phyloP scores from a whole-genome alignment of 352 stramenopile genomes.

The Blastocystis sp. region DNA sequence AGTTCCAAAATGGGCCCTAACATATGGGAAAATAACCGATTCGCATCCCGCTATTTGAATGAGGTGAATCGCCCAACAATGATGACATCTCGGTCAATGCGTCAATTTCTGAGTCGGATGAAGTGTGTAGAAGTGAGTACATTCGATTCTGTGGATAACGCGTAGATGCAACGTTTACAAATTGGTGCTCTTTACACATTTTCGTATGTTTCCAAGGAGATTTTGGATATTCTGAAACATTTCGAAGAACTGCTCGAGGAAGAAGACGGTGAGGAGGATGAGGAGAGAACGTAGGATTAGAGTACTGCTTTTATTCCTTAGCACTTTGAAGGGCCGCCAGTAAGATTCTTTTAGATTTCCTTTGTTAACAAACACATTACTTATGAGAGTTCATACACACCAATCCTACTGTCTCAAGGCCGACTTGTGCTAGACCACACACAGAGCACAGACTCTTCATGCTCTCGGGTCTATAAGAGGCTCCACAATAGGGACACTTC shows the following conservation, averaged over 20 bases:
- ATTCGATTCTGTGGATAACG: background rate
- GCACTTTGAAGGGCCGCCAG: conserved; percentile 39
- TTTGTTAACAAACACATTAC: conserved; percentile 26
- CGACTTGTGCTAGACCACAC: conserved; percentile 82
- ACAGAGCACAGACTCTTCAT: conserved; percentile 82
- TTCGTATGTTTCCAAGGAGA: conserved; percentile 54
- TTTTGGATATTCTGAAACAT: conserved; percentile 41
- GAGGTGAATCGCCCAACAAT: background rate
- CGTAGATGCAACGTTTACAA: conserved; percentile 33
- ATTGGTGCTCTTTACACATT: conserved; percentile 53
- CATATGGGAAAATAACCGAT: conserved; percentile 13
- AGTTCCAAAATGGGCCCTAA: background rate
- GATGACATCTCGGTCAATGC: background rate
- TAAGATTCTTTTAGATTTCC: background rate
- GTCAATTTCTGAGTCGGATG: conserved; percentile 1
- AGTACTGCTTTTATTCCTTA: background rate
- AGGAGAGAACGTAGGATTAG: conserved; percentile 3
- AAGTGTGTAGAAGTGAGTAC: background rate
- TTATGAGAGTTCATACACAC: conserved; percentile 36
- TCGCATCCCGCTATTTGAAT: background rate
- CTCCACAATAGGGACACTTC: conserved; percentile 88
- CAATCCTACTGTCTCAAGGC: conserved; percentile 64
- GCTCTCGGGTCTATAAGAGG: conserved; percentile 78
- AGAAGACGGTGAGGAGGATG: background rate
- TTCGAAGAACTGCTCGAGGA: conserved; percentile 38